Percentiles rank a stretch among this genome's conserved stretches.
phyloP scores from a whole-genome alignment of 768 basidiomycete species.

The Mycena pura region DNA sequence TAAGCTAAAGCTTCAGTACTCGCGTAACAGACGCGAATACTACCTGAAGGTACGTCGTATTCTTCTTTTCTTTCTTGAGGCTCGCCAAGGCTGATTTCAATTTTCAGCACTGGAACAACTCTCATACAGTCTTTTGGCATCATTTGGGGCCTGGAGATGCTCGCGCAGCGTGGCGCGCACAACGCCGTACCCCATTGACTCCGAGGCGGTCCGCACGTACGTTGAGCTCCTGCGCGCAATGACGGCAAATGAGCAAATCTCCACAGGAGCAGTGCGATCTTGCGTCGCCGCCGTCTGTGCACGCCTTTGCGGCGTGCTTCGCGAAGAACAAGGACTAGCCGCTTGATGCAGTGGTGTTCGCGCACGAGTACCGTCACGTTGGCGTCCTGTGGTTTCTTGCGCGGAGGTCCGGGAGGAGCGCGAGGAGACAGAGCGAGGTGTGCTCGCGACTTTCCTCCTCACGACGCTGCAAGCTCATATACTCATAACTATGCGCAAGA shows the following conservation, averaged over 20 bases:
- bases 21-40: too few species aligned
- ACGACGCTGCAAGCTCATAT: too few species aligned
- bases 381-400: slow-evolving; percentile 50
- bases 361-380: slow-evolving; percentile 78
- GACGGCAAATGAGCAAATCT: slow-evolving; percentile 79
- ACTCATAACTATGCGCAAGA: too few species aligned
- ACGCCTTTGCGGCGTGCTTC: slow-evolving; percentile 73
- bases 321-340: slow-evolving; percentile 67
- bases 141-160: slow-evolving; percentile 62
- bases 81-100: too few species aligned
- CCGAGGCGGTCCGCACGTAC: slow-evolving; percentile 61
- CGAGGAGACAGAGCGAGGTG: slow-evolving; percentile 28
- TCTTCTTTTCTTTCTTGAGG: too few species aligned
- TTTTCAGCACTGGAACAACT: too few species aligned
- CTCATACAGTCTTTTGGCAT: too few species aligned
- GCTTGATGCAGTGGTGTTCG: slow-evolving; percentile 80
- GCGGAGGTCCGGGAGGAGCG: background rate
- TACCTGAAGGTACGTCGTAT: too few species aligned
- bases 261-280: slow-evolving; percentile 82
- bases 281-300: slow-evolving; percentile 68
- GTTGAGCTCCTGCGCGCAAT: slow-evolving; percentile 70
- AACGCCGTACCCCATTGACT: slow-evolving; percentile 63
- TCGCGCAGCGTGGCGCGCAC: slow-evolving; percentile 83
- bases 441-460: slow-evolving; percentile 77
- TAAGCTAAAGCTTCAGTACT: too few species aligned